Evolutionary conservation across 164 flowering plant genomes (phyloP), one percentile per base, ranked within the genome.

Genomic region (Cinnamomum chago): DNA sequence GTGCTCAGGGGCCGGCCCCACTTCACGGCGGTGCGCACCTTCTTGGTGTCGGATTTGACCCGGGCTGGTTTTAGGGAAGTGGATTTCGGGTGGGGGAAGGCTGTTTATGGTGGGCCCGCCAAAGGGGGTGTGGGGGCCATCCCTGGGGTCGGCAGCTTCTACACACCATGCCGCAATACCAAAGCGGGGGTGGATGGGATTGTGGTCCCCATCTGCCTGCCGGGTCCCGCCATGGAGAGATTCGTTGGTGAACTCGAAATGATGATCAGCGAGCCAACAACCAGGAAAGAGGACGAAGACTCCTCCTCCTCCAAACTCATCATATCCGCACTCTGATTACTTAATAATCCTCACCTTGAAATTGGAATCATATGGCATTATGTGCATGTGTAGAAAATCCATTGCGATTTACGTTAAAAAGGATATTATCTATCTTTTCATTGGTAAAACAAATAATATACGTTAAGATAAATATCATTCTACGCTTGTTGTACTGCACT

Each of bases 51-150:
- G 13, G 92, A 89, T 58, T 73, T 83, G 68, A 82, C 83, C 9
- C 81, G 81, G 0, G 79, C 82, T 0, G 88, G 90, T 24, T 82
- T 86, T 25, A 77, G 70, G 14, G 82, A 87, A 1, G 78, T 85
- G 18, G 91, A 90, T 35, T 85, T 84, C 33, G 92, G 94, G 58
- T 89, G 92, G 92, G 94, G 92, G 0, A 82, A 76, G 51, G 68
- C 90, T 1, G 82, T 60, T 0, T 89, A 82, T 68, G 88, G 85
- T 9, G 92, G 91, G 6, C 78, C 83, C 0, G 87, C 87, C 14
- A 87, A 82, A 58, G 85, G 83, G 1, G 84, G 82, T 0, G 86
- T 75, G 0, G 87, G 87, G 52, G 83, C 81, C 30, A 70, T 84
- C 3, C 84, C 86, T 2, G 86, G 87, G 3, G 77, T 78, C 18